Conservation (phyloP, 2,329 filamentous ascomycete species). For the Aspergillus intermedius region DNA sequence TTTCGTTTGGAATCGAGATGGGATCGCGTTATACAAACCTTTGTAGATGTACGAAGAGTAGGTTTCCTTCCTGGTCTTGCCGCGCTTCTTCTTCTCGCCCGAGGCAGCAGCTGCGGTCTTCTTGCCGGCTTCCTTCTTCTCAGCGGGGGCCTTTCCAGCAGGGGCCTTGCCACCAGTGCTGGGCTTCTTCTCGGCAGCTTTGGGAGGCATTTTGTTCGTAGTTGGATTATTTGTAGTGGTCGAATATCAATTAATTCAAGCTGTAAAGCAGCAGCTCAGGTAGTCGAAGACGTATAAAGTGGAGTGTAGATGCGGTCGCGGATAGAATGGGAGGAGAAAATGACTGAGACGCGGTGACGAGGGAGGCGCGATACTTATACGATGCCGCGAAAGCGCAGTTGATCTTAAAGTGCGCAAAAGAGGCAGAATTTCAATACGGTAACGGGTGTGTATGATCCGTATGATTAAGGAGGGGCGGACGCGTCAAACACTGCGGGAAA, state of each 20-base stretch:
- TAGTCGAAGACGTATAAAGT: conserved; percentile 29
- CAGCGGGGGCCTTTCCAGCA: conserved; percentile 71
- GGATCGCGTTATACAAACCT: conserved; percentile 54
- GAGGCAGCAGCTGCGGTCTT: conserved; percentile 80
- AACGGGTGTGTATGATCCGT: conserved; percentile 38
- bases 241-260: conserved; percentile 6
- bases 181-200: conserved; percentile 98
- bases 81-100: conserved; percentile 99
- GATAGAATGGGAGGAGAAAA: conserved; percentile 28
- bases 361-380: conserved; percentile 43
- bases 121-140: conserved; percentile 99
- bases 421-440: conserved; percentile 44
- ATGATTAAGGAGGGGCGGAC: conserved; percentile 33
- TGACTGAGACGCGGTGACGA: conserved; percentile 35
- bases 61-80: conserved; percentile 99
- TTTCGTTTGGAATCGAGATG: not conserved
- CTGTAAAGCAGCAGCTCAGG: conserved; percentile 6
- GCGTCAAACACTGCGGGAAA: conserved; percentile 12
- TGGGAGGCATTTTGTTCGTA: conserved; percentile 78
- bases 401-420: conserved; percentile 39
- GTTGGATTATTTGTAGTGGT: conserved; percentile 3
- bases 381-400: conserved; percentile 34
- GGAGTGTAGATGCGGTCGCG: conserved; percentile 10
- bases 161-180: conserved; percentile 86
- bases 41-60: conserved; percentile 99